phyloP scores from a whole-genome alignment of 2,329 filamentous ascomycete genomes.

The Clarireedia monteithiana region DNA sequence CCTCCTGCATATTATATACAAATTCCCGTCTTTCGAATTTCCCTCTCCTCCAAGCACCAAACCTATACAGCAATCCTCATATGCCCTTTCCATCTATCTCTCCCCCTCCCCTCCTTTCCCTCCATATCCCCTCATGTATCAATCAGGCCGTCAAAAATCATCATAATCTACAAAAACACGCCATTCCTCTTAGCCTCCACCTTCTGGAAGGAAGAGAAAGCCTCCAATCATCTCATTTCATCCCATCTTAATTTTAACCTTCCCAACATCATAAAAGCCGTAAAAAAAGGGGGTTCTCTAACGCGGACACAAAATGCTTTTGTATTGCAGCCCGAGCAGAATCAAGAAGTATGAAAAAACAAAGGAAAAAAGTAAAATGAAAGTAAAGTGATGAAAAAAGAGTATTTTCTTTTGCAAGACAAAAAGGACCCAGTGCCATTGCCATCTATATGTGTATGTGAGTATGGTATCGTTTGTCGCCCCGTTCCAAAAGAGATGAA shows the following conservation, averaged over 20 bases:
- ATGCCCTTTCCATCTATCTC: too few relatives aligned
- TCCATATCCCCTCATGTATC: neutral
- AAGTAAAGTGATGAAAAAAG: neutral
- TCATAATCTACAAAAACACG: too few relatives aligned
- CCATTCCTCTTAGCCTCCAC: neutral
- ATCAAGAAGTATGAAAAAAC: neutral
- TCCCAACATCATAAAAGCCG: too few relatives aligned
- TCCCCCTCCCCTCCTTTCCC: neutral
- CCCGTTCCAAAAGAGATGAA: neutral
- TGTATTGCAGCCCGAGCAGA: too few relatives aligned
- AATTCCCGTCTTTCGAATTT: neutral
- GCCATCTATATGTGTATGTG: slow-evolving; percentile 7
- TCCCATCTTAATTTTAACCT: neutral
- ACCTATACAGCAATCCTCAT: too few relatives aligned
- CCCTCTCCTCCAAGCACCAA: neutral
- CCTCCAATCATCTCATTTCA: neutral
- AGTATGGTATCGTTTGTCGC: neutral
- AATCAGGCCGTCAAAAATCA: too few relatives aligned
- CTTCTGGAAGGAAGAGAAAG: too few relatives aligned
- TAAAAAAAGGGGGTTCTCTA: too few relatives aligned
- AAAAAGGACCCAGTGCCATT: slow-evolving; percentile 2
- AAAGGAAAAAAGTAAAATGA: neutral
- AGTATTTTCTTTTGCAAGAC: neutral
- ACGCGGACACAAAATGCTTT: too few relatives aligned
- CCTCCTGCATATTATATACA: too few relatives aligned